These are phyloP conservation scores for Hypoxylon fuscum DNA, from an alignment of 495 filamentous ascomycete genomes.

Conservation along the genomic window DNA sequence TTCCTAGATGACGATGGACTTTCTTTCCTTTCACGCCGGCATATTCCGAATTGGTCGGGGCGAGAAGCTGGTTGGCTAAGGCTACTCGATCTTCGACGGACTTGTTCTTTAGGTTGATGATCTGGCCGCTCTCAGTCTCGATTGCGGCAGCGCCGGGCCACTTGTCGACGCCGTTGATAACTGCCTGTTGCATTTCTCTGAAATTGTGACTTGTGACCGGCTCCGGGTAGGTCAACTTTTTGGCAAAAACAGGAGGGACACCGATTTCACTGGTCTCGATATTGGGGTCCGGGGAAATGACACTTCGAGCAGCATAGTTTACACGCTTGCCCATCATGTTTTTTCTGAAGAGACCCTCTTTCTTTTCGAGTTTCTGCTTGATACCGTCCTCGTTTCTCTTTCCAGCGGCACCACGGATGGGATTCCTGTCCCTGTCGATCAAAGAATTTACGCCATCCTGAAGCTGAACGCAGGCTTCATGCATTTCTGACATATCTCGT, in stretches of 20 bases:
- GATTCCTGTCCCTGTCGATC: constrained; percentile 86
- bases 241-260: constrained; percentile 95
- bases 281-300: constrained; percentile 98
- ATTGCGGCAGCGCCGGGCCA: constrained; percentile 96
- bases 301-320: constrained; percentile 96
- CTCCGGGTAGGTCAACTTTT: constrained; percentile 95
- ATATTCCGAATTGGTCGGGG: constrained; percentile 79
- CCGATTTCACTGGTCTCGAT: constrained; percentile 99
- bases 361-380: constrained; percentile 98
- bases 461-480: constrained; percentile 74
- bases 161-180: constrained; percentile 90
- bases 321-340: constrained; percentile 99
- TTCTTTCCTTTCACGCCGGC: constrained; percentile 91
- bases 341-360: constrained; percentile 96
- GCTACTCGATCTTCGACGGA: constrained; percentile 83
- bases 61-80: constrained; percentile 89
- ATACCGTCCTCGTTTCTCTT: constrained; percentile 82
- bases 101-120: constrained; percentile 87
- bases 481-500: constrained; percentile 54
- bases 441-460: constrained; percentile 92
- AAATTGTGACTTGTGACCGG: constrained; percentile 98
- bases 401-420: constrained; percentile 75
- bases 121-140: constrained; percentile 93
- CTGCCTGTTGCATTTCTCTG: constrained; percentile 92
- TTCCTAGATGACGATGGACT: constrained; percentile 93